Conservation (phyloP, 106 monocot species). For the Apostasia ramifera region DNA sequence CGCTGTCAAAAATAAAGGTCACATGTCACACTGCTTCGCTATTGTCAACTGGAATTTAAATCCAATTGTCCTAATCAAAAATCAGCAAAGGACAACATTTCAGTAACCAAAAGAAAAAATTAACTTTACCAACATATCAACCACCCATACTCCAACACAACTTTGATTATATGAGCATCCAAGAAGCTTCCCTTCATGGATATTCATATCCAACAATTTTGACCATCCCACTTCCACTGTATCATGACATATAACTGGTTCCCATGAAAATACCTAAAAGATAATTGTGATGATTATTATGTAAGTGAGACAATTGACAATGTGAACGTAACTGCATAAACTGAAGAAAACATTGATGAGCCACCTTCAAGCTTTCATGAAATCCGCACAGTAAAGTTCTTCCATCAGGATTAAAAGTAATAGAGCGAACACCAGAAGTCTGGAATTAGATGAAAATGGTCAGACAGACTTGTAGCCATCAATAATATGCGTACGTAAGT, state of each 20-base stretch:
- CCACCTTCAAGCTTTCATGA: constrained; percentile 85
- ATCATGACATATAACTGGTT: constrained; percentile 88
- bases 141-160: constrained; percentile 98
- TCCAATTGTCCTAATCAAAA: background rate
- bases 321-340: background rate
- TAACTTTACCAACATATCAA: constrained; percentile 7
- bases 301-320: background rate
- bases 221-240: constrained; percentile 99
- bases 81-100: background rate
- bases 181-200: constrained; percentile 95
- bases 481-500: background rate
- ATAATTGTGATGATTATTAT: background rate
- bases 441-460: constrained; percentile 15
- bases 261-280: constrained; percentile 86
- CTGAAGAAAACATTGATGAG: background rate
- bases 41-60: background rate
- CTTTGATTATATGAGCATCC: constrained; percentile 99
- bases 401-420: constrained; percentile 87
- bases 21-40: background rate
- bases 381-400: constrained; percentile 78
- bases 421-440: constrained; percentile 69
- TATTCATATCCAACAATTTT: constrained; percentile 81
- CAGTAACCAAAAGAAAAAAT: background rate
- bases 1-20: constrained; percentile 36
- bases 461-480: background rate